A percentile compares a stretch with the other conserved stretches of the same genome.
Evolutionary conservation across 192 early-diverging fungal genomes (phyloP).

Genomic region (Allomyces arbusculus): DNA sequence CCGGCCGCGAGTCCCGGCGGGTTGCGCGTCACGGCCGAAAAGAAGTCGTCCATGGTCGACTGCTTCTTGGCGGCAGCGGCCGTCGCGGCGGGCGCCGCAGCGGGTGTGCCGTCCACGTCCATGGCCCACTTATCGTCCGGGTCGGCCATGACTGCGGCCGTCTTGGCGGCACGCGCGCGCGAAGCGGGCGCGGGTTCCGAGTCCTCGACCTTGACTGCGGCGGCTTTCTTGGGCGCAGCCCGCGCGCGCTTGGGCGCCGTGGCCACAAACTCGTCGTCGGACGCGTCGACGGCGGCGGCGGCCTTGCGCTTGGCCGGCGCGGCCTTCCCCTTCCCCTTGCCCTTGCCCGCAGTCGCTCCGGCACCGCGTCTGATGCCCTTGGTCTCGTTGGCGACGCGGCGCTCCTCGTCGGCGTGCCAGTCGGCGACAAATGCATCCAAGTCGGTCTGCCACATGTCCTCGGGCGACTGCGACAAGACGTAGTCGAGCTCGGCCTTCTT

Average conservation of each 20-base stretch:
- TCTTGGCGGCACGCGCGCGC: neutral
- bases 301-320: slow-evolving; percentile 6
- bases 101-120: slow-evolving; percentile 3
- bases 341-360: slow-evolving; percentile 8
- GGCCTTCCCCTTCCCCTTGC: slow-evolving; percentile 11
- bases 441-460: slow-evolving; percentile 68
- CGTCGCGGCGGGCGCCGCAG: slow-evolving; percentile 11
- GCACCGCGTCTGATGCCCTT: slow-evolving; percentile 2
- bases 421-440: slow-evolving; percentile 59
- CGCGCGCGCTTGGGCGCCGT: slow-evolving; percentile 1
- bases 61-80: slow-evolving; percentile 11
- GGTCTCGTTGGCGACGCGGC: slow-evolving; percentile 10
- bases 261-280: slow-evolving; percentile 14
- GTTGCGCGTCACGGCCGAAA: no score
- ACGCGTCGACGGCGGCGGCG: slow-evolving; percentile 6
- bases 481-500: slow-evolving; percentile 48
- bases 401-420: slow-evolving; percentile 44
- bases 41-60: no score
- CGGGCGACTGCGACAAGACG: slow-evolving; percentile 37
- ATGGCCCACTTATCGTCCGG: slow-evolving; percentile 11
- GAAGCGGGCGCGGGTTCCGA: neutral
- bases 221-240: no score
- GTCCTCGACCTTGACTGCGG: neutral
- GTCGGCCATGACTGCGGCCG: neutral
- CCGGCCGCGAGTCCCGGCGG: no score